phyloP scores from a whole-genome alignment of 345 rosid species.

The Mercurialis annua region DNA sequence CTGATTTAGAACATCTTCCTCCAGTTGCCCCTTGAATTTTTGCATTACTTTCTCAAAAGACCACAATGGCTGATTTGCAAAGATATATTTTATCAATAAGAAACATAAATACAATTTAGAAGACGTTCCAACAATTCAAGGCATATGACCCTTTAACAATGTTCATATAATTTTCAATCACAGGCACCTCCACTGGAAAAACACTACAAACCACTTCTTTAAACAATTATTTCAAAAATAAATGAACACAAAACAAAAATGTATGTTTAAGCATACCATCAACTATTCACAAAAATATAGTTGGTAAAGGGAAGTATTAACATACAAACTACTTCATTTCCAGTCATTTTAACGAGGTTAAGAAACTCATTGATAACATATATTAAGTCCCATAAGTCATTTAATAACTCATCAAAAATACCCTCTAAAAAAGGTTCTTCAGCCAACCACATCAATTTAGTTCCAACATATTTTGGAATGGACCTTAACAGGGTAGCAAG shows the following conservation, averaged over 20 bases:
- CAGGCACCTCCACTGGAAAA: neutral
- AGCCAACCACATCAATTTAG: too few relatives aligned
- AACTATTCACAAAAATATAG: neutral
- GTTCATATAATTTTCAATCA: neutral
- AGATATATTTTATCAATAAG: neutral
- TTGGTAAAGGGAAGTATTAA: neutral
- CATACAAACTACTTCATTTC: neutral
- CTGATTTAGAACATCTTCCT: constrained; percentile 25
- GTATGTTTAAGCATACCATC: neutral
- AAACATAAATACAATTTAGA: neutral
- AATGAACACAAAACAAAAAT: neutral
- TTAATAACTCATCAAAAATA: too few relatives aligned
- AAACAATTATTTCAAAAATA: neutral
- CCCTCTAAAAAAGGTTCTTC: too few relatives aligned
- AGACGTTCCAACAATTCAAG: neutral
- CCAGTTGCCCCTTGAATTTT: constrained; percentile 21
- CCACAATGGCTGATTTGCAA: constrained; percentile 50
- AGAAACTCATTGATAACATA: too few relatives aligned
- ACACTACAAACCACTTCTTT: neutral
- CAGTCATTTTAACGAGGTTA: too few relatives aligned
- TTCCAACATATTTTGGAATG: too few relatives aligned
- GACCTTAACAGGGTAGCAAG: too few relatives aligned
- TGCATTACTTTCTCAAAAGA: constrained; percentile 17
- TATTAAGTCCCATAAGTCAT: too few relatives aligned
- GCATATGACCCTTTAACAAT: neutral